A percentile compares a stretch with the other conserved stretches of the same genome.
phyloP scores from a whole-genome alignment of 257 asterid species.

The Orobanche coerulescens region DNA sequence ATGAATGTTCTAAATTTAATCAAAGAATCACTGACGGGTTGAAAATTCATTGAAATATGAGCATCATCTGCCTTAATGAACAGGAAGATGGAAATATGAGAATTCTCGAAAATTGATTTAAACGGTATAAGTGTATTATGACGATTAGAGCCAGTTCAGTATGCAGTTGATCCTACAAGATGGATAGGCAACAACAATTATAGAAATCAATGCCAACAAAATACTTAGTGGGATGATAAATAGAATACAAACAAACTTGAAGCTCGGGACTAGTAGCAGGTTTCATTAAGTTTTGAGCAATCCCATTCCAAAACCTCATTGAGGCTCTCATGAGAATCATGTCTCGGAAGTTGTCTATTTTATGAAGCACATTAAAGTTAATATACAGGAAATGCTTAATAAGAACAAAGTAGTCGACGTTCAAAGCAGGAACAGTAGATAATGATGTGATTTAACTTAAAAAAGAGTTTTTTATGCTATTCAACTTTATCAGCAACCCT shows the following conservation, averaged over 20 bases:
- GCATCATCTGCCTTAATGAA: neutral
- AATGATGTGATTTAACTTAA: neutral
- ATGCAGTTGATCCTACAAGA: too few relatives aligned
- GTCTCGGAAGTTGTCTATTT: neutral
- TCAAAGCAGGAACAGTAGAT: neutral
- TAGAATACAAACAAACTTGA: neutral
- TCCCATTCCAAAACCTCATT: neutral
- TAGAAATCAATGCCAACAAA: neutral
- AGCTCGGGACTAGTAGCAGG: neutral
- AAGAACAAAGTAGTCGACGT: neutral
- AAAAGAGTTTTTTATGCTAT: neutral
- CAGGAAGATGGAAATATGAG: too few relatives aligned
- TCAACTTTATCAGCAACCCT: slow-evolving; percentile 1
- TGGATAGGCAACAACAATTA: neutral
- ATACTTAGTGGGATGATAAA: neutral
- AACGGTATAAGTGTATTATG: neutral
- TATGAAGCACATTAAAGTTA: neutral
- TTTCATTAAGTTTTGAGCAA: neutral
- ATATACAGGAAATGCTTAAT: neutral
- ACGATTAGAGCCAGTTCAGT: neutral
- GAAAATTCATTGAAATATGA: neutral
- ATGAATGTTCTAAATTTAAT: neutral
- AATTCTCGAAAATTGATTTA: neutral
- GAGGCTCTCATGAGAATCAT: neutral
- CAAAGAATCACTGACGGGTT: neutral